These are phyloP conservation scores for Phialocephala subalpina DNA, from an alignment of 2,329 filamentous ascomycete species.

Conservation along the genomic window DNA sequence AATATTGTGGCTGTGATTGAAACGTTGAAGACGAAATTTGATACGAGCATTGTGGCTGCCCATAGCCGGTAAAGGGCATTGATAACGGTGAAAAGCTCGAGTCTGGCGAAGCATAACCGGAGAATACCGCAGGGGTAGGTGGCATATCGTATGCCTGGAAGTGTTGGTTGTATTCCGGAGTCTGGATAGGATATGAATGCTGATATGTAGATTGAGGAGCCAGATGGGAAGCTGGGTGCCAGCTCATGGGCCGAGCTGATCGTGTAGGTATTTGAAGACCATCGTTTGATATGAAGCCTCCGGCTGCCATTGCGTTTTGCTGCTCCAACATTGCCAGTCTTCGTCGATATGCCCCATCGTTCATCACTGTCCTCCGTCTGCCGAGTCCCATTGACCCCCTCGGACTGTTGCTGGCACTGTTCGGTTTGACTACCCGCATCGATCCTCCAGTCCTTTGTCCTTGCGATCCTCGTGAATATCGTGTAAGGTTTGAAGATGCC, in stretches of 20 bases:
- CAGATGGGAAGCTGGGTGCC: slow-evolving; percentile 72
- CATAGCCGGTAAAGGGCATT: slow-evolving; percentile 50
- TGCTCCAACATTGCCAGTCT: slow-evolving; percentile 43
- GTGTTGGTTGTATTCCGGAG: slow-evolving; percentile 45
- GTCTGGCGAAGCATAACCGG: slow-evolving; percentile 64
- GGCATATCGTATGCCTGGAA: slow-evolving; percentile 35
- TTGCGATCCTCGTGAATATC: slow-evolving; percentile 58
- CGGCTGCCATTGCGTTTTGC: slow-evolving; percentile 54
- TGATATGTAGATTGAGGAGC: slow-evolving; percentile 43
- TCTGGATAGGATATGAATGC: slow-evolving; percentile 47
- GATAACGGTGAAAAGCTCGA: slow-evolving; percentile 63
- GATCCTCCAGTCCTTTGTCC: slow-evolving; percentile 57
- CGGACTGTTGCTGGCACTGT: slow-evolving; percentile 74
- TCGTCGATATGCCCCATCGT: slow-evolving; percentile 48
- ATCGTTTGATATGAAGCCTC: slow-evolving; percentile 49
- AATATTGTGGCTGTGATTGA: slow-evolving; percentile 25
- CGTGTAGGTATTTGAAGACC: slow-evolving; percentile 41
- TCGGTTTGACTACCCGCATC: slow-evolving; percentile 71
- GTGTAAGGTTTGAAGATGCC: slow-evolving; percentile 53
- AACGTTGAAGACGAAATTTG: slow-evolving; percentile 24
- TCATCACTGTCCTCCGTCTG: slow-evolving; percentile 64
- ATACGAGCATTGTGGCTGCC: slow-evolving; percentile 35
- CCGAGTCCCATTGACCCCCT: slow-evolving; percentile 57
- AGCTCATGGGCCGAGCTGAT: slow-evolving; percentile 71
- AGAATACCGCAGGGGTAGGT: slow-evolving; percentile 62